phyloP scores from a whole-genome alignment of 2,329 filamentous ascomycete species.

The Exophiala phaeomuriformis region DNA sequence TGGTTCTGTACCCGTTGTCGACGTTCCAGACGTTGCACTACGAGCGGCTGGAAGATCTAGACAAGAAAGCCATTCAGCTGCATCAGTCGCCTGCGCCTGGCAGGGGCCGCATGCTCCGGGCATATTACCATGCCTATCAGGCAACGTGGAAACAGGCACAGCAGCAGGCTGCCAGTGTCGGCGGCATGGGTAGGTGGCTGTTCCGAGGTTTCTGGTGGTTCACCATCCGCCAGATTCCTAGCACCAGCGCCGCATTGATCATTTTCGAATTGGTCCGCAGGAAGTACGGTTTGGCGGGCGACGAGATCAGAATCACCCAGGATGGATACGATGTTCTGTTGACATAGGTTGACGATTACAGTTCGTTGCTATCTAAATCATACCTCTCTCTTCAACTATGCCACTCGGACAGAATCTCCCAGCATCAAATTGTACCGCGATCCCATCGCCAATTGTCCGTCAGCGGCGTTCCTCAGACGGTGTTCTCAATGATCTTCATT shows the following conservation, averaged over 20 bases:
- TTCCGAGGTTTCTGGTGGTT: constrained; percentile 51
- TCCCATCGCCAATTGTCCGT: no score
- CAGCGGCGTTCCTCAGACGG: no score
- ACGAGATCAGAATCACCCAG: constrained; percentile 48
- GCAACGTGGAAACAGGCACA: constrained; percentile 50
- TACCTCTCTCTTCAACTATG: no score
- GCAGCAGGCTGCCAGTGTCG: constrained; percentile 45
- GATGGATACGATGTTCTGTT: constrained; percentile 58
- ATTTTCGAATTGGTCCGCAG: constrained; percentile 58
- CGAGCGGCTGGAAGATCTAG: constrained; percentile 52
- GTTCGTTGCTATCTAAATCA: not conserved
- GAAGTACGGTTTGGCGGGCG: constrained; percentile 51
- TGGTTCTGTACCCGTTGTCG: constrained; percentile 52
- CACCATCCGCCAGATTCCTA: constrained; percentile 55
- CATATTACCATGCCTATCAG: constrained; percentile 55
- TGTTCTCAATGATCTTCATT: no score
- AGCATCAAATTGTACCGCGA: no score
- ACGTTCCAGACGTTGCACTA: constrained; percentile 56
- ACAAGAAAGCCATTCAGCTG: constrained; percentile 41
- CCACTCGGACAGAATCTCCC: no score
- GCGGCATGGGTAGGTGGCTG: constrained; percentile 48
- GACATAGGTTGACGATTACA: constrained; percentile 29
- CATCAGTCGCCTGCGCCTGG: constrained; percentile 27
- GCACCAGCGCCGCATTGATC: constrained; percentile 56
- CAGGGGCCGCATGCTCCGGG: constrained; percentile 40